Percentiles rank a stretch among this genome's conserved stretches.
These are phyloP conservation scores for Tricholoma hemisulphureum DNA, from an alignment of 768 basidiomycete genomes.

Conservation along the genomic window DNA sequence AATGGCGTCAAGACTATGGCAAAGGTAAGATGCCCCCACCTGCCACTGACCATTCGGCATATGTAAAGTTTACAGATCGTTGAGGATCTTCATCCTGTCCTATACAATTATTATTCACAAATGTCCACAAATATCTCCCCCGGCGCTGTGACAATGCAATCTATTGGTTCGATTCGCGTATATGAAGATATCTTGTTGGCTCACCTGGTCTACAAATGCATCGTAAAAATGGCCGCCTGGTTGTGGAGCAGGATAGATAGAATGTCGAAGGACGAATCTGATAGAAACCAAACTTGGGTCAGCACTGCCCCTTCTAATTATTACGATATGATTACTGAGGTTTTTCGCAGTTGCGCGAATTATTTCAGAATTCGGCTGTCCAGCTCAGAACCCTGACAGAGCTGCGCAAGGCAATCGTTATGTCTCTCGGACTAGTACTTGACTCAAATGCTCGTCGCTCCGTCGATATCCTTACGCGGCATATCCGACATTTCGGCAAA, in stretches of 20 bases:
- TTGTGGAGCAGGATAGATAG: constrained; percentile 57
- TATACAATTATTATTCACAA: constrained; percentile 62
- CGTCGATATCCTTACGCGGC: constrained; percentile 61
- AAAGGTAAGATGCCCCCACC: constrained; percentile 40
- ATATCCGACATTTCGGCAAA: constrained; percentile 73
- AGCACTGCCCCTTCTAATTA: constrained; percentile 19
- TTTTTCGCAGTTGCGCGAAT: constrained; percentile 48
- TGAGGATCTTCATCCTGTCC: constrained; percentile 47
- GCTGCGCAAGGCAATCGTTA: constrained; percentile 54
- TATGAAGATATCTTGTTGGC: constrained; percentile 48
- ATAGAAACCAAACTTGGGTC: constrained; percentile 55
- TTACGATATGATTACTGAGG: background rate
- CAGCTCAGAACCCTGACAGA: constrained; percentile 57
- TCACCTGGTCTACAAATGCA: constrained; percentile 73
- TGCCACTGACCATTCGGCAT: background rate
- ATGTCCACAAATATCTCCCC: constrained; percentile 42
- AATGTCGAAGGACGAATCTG: constrained; percentile 40
- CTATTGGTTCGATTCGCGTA: constrained; percentile 39
- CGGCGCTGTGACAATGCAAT: constrained; percentile 40
- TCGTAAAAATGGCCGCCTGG: constrained; percentile 71
- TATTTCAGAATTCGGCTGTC: constrained; percentile 58
- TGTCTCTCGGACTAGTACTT: constrained; percentile 34
- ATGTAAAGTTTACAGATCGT: constrained; percentile 43
- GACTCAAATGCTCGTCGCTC: constrained; percentile 42
- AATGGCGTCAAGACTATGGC: constrained; percentile 66